phyloP scores from a whole-genome alignment of 306 rosid genomes.

The Ziziphus jujuba region DNA sequence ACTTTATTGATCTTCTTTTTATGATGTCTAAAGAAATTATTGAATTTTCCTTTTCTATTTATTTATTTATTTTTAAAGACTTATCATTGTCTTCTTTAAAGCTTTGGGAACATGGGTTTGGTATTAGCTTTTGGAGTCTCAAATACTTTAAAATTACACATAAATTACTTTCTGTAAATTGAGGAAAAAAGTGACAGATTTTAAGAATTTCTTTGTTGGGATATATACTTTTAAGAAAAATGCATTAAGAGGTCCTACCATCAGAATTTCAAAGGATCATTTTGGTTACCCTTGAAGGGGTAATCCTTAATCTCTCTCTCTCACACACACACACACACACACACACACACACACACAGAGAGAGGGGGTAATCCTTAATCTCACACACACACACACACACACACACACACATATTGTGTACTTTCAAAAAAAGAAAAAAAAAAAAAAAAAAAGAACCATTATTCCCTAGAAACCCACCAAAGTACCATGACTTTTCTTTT shows the following conservation, averaged over 20 bases:
- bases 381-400: too few relatives aligned
- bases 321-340: too few relatives aligned
- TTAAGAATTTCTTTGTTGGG: conserved; percentile 38
- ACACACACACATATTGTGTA: too few relatives aligned
- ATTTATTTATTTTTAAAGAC: neutral
- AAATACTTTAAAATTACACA: conserved; percentile 51
- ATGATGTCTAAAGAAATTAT: conserved; percentile 63
- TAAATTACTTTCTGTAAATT: conserved; percentile 51
- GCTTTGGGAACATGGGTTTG: conserved; percentile 78
- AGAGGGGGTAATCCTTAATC: too few relatives aligned
- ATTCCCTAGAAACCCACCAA: conserved; percentile 13
- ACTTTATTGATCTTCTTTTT: conserved; percentile 61
- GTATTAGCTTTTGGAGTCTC: conserved; percentile 61
- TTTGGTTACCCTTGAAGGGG: neutral
- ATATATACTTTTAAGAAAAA: conserved; percentile 38
- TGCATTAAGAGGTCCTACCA: conserved; percentile 48
- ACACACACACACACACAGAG: too few relatives aligned
- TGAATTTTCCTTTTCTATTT: conserved; percentile 31
- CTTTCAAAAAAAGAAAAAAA: too few relatives aligned
- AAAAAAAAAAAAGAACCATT: too few relatives aligned
- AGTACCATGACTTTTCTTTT: conserved; percentile 4
- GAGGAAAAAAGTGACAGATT: conserved; percentile 49
- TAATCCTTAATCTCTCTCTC: conserved; percentile 2
- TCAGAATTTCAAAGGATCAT: conserved; percentile 39
- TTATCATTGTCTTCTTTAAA: conserved; percentile 62